Conservation (phyloP, 2,329 filamentous ascomycete species). For the Aspergillus sp. region DNA sequence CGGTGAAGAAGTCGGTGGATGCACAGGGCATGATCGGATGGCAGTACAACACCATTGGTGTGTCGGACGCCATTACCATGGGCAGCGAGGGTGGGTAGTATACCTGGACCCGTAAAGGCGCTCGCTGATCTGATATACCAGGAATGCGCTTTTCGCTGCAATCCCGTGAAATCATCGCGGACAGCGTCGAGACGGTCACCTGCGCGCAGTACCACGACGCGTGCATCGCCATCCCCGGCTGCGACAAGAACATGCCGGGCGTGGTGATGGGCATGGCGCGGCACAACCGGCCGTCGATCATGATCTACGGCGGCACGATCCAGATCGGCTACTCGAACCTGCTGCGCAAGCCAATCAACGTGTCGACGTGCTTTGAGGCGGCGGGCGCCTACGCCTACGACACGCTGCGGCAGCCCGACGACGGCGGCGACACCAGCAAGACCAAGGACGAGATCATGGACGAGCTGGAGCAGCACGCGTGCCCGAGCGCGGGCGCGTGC, state of each 20-base stretch:
- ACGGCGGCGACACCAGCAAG: conserved; percentile 61
- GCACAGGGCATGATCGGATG: conserved; percentile 87
- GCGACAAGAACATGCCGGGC: conserved; percentile 98
- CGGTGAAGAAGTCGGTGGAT: conserved; percentile 76
- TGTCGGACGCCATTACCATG: conserved; percentile 94
- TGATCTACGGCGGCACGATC: conserved; percentile 94
- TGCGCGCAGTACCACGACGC: conserved; percentile 91
- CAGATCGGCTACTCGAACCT: conserved; percentile 78
- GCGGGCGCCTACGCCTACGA: conserved; percentile 79
- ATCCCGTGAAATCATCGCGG: conserved; percentile 86
- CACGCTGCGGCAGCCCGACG: conserved; percentile 67
- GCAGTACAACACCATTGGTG: conserved; percentile 90
- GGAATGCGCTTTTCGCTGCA: conserved; percentile 94
- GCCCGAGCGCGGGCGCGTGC: conserved; percentile 75
- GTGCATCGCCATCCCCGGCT: conserved; percentile 88
- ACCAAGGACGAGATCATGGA: conserved; percentile 75
- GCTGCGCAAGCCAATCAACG: conserved; percentile 77
- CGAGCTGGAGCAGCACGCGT: conserved; percentile 77
- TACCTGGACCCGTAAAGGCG: background rate
- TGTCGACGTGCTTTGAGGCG: conserved; percentile 84
- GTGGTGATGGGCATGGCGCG: conserved; percentile 86
- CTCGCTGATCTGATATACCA: conserved; percentile 34
- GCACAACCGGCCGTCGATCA: conserved; percentile 87
- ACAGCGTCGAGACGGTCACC: conserved; percentile 90
- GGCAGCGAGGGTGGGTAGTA: conserved; percentile 70